phyloP scores from a whole-genome alignment of 305 asterid genomes.

The Fraxinus dipetala region DNA sequence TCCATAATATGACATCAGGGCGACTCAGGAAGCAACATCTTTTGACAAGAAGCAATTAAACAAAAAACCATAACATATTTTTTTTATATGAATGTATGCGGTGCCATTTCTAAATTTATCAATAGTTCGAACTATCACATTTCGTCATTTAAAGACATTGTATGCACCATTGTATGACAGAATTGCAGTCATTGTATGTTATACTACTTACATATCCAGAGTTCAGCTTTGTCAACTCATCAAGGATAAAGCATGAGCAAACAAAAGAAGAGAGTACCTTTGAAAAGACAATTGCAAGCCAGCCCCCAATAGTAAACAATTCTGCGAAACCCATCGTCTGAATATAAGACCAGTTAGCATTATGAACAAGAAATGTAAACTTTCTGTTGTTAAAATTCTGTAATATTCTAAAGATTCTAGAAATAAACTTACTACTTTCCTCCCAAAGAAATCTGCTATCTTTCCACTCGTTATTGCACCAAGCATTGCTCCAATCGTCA shows the following conservation, averaged over 20 bases:
- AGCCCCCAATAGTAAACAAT: slow-evolving; percentile 39
- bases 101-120: background rate
- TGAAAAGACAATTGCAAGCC: slow-evolving; percentile 53
- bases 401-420: slow-evolving; percentile 10
- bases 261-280: slow-evolving; percentile 29
- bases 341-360: slow-evolving; percentile 17
- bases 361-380: background rate
- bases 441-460: slow-evolving; percentile 71
- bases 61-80: background rate
- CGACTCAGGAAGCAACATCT: background rate
- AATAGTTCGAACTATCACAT: background rate
- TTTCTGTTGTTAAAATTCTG: background rate
- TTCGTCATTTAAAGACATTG: background rate
- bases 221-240: background rate
- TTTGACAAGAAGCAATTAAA: background rate
- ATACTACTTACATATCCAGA: background rate
- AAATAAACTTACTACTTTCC: slow-evolving; percentile 59
- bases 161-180: background rate
- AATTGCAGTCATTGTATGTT: background rate
- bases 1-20: background rate
- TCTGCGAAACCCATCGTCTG: slow-evolving; percentile 59
- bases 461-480: slow-evolving; percentile 82
- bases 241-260: slow-evolving; percentile 1
- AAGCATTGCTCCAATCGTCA: slow-evolving; percentile 82
- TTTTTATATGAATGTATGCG: background rate